These are phyloP conservation scores for Pythium dissotocum DNA, from an alignment of 352 stramenopile genomes.

Conservation along the genomic window DNA sequence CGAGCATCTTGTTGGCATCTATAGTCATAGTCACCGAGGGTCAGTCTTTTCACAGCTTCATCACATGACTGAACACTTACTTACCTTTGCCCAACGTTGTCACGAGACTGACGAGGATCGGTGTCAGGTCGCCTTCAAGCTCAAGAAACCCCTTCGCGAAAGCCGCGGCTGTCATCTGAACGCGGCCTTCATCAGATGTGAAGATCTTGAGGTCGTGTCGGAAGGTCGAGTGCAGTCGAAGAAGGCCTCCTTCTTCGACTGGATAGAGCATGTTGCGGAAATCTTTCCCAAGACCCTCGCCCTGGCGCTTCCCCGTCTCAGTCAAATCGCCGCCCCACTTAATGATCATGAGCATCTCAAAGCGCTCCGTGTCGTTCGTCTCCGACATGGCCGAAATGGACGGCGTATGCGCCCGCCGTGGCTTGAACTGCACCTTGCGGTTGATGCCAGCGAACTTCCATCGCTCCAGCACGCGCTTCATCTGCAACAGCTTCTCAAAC, in stretches of 20 bases:
- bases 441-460: constrained; percentile 98
- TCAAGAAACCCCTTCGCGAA: constrained; percentile 99
- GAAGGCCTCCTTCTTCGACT: constrained; percentile 91
- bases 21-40: neutral
- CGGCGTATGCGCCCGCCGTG: constrained; percentile 59
- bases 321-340: constrained; percentile 99
- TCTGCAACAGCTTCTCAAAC: constrained; percentile 93
- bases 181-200: constrained; percentile 98
- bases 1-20: constrained; percentile 97
- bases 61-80: constrained; percentile 29
- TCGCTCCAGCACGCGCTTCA: constrained; percentile 96
- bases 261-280: constrained; percentile 92
- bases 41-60: neutral
- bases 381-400: constrained; percentile 27
- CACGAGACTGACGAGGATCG: constrained; percentile 98
- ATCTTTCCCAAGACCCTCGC: constrained; percentile 91
- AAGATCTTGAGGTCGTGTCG: constrained; percentile 99
- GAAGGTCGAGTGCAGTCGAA: constrained; percentile 99
- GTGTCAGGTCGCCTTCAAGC: constrained; percentile 98
- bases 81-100: constrained; percentile 82
- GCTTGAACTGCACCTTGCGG: constrained; percentile 94
- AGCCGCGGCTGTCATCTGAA: constrained; percentile 99
- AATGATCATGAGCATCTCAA: constrained; percentile 97
- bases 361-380: constrained; percentile 45
- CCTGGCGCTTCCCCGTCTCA: constrained; percentile 96